Evolutionary conservation across 2,329 filamentous ascomycete species (phyloP), one percentile per base, ranked within the genome.

Genomic region (Alternaria rosae): DNA sequence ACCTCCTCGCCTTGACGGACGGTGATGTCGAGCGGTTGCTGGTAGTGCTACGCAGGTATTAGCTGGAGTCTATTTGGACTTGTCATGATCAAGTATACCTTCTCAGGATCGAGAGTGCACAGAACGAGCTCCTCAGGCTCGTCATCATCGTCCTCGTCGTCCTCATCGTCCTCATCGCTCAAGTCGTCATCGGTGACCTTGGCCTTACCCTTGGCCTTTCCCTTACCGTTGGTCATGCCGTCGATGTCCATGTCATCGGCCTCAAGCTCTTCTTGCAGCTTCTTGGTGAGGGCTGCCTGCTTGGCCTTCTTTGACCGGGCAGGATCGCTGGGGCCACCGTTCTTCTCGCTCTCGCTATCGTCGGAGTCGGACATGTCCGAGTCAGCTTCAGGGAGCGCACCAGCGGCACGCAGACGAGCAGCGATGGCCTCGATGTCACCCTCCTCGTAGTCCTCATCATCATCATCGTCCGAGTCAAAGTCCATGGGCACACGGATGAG

Each of bases 21-120:
- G 67, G 92, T 95, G 81, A 99, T 92, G 82, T 99, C 93, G 62
- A 99, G 88, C 50, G 95, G 84, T 83, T 99, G 96, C 83, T 99
- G 95, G 87, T 91, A 97, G 85, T 92, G 88, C 95, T 98, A 74
- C n/a, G 44, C 48, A 57, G 10, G 41, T 10, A 62, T 75, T 81
- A 76, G 82, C 50, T 64, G 6, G 42, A 60, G 32, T n/a, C 7
- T 26, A 42, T 8, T 9, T 17, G 26, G 43, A 58, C 35, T 57
- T 21, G 15, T 23, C 23, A 41, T 77, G 87, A n/a, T 13, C 17
- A 13, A 48, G 79, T 89, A 80, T 89, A 97, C 95, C 85, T 91
- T 92, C 81, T 93, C 89, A 30, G 94, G 92, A 83, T 98, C 94
- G 57, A 99, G 88, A 65, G 95, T 99, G 88, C 95, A 99, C 73